phyloP scores from a whole-genome alignment of 176 grass and related monocot species.

The Musa acuminata region DNA sequence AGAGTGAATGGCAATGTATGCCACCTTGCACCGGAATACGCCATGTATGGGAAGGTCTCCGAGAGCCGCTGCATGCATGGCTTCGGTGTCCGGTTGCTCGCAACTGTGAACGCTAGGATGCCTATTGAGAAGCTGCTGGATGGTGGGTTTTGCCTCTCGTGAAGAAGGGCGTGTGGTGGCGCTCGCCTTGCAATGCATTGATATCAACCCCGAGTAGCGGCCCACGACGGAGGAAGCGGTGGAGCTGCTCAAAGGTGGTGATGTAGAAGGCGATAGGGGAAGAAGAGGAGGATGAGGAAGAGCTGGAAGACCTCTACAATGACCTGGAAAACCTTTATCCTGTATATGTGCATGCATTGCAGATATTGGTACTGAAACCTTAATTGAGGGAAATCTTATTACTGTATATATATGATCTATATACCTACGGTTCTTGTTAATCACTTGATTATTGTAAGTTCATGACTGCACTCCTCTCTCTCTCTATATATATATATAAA shows the following conservation, averaged over 20 bases:
- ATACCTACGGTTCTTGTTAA: too few species aligned
- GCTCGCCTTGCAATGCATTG: slow-evolving; percentile 45
- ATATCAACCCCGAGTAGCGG: slow-evolving; percentile 22
- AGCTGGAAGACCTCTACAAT: not conserved
- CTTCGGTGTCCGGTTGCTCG: slow-evolving; percentile 68
- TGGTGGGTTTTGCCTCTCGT: slow-evolving; percentile 46
- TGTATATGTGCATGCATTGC: too few species aligned
- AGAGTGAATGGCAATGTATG: slow-evolving; percentile 66
- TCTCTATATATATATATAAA: too few species aligned
- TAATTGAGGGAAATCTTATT: too few species aligned
- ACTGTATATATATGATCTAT: too few species aligned
- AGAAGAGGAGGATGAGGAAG: slow-evolving; percentile 3
- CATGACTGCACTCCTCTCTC: too few species aligned
- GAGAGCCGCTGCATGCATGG: slow-evolving; percentile 73
- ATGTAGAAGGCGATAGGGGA: not conserved
- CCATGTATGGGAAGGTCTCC: slow-evolving; percentile 74
- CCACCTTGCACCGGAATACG: slow-evolving; percentile 71
- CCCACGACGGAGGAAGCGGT: slow-evolving; percentile 48
- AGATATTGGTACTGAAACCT: too few species aligned
- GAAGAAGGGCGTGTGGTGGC: slow-evolving; percentile 41
- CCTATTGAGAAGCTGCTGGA: slow-evolving; percentile 50
- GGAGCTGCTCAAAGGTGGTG: slow-evolving; percentile 48
- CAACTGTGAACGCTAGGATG: slow-evolving; percentile 41
- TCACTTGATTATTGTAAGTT: too few species aligned
- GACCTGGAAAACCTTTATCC: too few species aligned